Evolutionary conservation across 768 basidiomycete species (phyloP).

Genomic region (Favolaschia claudopus): DNA sequence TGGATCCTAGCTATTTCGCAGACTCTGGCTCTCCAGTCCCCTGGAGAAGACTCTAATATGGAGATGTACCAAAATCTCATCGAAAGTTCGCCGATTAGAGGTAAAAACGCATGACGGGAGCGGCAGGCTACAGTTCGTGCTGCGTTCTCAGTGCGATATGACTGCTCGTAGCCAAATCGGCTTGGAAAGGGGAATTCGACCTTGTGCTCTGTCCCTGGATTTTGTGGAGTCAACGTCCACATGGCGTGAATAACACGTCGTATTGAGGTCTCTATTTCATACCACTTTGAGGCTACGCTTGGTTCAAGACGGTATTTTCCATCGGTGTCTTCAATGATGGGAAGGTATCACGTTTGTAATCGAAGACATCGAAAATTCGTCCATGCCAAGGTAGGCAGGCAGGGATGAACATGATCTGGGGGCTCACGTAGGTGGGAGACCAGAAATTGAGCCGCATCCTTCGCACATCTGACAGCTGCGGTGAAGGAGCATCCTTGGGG

Average conservation of each 20-base stretch:
- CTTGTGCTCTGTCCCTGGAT: background rate
- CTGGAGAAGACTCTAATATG: background rate
- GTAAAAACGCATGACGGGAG: background rate
- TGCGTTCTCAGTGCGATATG: background rate
- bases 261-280: background rate
- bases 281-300: too few species aligned
- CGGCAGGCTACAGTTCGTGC: background rate
- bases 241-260: background rate
- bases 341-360: background rate
- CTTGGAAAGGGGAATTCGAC: background rate
- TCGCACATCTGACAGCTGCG: too few species aligned
- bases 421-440: background rate
- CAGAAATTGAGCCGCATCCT: background rate
- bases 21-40: constrained; percentile 12
- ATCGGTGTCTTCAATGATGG: background rate
- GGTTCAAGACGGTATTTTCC: background rate
- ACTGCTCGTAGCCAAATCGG: background rate
- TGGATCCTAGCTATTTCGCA: too few species aligned
- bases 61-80: background rate
- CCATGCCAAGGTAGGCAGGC: background rate
- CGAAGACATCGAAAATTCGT: background rate
- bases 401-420: constrained; percentile 1
- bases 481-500: too few species aligned
- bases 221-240: too few species aligned
- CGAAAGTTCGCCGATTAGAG: background rate